Evolutionary conservation across 2,329 filamentous ascomycete species (phyloP), one percentile per base, ranked within the genome.

Genomic region (Trichoderma gracile): DNA sequence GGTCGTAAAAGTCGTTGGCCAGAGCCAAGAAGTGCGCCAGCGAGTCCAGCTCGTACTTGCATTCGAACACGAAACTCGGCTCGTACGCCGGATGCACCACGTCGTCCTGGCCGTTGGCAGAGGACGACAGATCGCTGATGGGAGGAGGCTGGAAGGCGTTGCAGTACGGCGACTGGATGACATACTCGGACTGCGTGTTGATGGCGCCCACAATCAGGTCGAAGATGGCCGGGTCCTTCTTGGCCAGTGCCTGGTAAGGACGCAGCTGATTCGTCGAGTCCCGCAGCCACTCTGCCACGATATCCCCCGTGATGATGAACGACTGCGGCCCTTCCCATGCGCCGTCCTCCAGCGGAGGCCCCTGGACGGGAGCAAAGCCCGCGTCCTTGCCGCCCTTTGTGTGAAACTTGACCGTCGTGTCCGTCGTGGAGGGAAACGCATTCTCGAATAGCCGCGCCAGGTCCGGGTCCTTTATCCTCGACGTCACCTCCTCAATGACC

Each of bases 41-140:
- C 9, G 93, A 97, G 78, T 99, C 95, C 23, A 99, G 87, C 79
- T 99, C 95, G 77, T 98, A 99, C 78, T 99, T 99, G 85, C 95
- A 99, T 78, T 99, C 95, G 69, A 97, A 99, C 3, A 99, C 95
- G 55, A 88, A 85, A 0, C 83, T 86, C 0, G 89, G 89, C 72
- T 98, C 93, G 73, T 96, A 98, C 0, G 83, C 82, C 0, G 95
- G 95, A 71, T 97, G 92, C 0, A 99, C 95, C 9, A 75, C 78
- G 73, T 99, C 95, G 21, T 89, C 85, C 74, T 97, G 91, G 3
- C 91, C 91, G 72, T 94, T 97, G 70, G 85, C 84, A 17, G 88
- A 89, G 6, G 89, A 81, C 3, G 82, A 78, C 0, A 98, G 82
- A 17, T 89, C 86, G 68, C 92, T 93, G 7, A 93, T 91, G 2